Base-by-base conservation (phyloP, 2,329 filamentous ascomycete species). In the Epichloe amarillans region DNA sequence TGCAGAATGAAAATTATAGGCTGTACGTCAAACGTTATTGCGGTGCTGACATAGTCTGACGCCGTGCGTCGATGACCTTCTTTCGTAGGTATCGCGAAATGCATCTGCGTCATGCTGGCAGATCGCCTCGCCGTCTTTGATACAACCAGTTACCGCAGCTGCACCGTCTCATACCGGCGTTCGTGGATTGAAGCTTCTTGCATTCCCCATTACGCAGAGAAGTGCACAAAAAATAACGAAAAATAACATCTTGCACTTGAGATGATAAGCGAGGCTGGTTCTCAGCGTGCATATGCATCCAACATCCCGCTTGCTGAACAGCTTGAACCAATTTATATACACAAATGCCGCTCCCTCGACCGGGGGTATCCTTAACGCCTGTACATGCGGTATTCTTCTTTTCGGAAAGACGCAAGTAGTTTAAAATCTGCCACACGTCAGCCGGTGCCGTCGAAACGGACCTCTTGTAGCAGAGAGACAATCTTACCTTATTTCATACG, bases 401-500 rank as follows among this genome's bases (percentile, higher is more conserved):
- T 1, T 8, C 39, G 35, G 46, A 50, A 46, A 48, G 50, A 49
- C 47, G 49, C 38, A 38, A 49, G 21, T 43, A 17, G 26, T 37
- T 65, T 59, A 69, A 60, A 69, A 69, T 58, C 66, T 69, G 51
- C 7, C 5, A 5, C 10, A 4, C 23, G 50, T 61, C 59, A 61
- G 54, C 50, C 40, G 26, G n/a, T 30, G 26, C 15, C 26, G 11
- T 10, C 17, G 23, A 26, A 17, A 17, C 11, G 11, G 41, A 21
- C 11, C 12, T 23, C 10, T 26, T 10, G 8, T 12, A 10, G n/a
- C 23, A 26, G 19, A 21, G 8, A 1, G 12, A 17, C 5, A 15
- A 14, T 3, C 70, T 60, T 58, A 94, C 84, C 89, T 77, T 65
- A 98, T 95, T 72, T 98, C 93, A 68, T 98, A 98, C 68, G 89